phyloP scores from a whole-genome alignment of 2,329 filamentous ascomycete species.

The Penicillium sp. region DNA sequence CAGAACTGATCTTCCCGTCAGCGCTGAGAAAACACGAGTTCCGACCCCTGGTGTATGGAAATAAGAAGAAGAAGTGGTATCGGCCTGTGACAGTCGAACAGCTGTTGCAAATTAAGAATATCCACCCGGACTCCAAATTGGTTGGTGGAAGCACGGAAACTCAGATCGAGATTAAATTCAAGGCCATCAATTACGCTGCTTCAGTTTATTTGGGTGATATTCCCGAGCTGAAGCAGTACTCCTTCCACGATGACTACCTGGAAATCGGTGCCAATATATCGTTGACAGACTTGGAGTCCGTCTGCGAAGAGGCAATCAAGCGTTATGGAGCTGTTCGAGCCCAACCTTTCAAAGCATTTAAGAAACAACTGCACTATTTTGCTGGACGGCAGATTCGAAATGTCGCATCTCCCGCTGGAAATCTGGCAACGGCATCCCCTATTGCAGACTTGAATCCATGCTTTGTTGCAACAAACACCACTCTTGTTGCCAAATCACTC shows the following conservation, averaged over 20 bases:
- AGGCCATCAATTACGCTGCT: constrained; percentile 82
- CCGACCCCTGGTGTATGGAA: constrained; percentile 81
- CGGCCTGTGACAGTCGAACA: constrained; percentile 83
- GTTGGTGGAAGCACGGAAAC: constrained; percentile 96
- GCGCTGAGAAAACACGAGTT: constrained; percentile 78
- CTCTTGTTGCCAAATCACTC: constrained; percentile 75
- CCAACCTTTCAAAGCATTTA: constrained; percentile 85
- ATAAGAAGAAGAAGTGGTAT: constrained; percentile 93
- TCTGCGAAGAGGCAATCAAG: constrained; percentile 74
- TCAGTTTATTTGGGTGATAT: constrained; percentile 95
- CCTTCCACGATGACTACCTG: constrained; percentile 75
- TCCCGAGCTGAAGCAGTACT: constrained; percentile 78
- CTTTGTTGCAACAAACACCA: constrained; percentile 81
- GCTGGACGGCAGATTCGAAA: constrained; percentile 94
- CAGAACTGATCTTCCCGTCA: constrained; percentile 92
- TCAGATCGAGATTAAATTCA: constrained; percentile 98
- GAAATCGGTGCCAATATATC: constrained; percentile 92
- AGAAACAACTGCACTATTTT: constrained; percentile 93
- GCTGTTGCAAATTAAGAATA: constrained; percentile 85
- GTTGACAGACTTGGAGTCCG: constrained; percentile 83
- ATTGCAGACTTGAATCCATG: constrained; percentile 97
- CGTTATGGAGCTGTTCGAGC: constrained; percentile 70
- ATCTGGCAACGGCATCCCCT: constrained; percentile 88
- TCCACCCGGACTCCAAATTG: constrained; percentile 82
- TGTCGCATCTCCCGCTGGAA: constrained; percentile 94